Percentiles rank a stretch among this genome's conserved stretches.
Conservation (phyloP, 2,329 filamentous ascomycete genomes). For the Hypoxylon sp. region DNA sequence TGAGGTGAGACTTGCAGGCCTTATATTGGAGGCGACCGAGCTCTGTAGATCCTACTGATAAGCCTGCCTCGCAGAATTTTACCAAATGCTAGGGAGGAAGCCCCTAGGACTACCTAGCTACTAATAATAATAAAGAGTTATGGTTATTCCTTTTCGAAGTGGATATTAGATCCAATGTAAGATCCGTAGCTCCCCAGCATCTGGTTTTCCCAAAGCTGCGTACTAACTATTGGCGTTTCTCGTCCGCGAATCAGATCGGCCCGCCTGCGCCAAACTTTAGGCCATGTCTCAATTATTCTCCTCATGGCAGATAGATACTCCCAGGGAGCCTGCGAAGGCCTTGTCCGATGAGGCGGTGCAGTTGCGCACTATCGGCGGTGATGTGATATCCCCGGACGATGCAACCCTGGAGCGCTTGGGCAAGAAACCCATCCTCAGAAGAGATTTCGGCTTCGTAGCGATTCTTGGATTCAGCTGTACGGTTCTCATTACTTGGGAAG, state of each 20-base stretch:
- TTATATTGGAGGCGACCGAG: background rate
- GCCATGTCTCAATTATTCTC: background rate
- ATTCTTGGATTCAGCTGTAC: slow-evolving; percentile 50
- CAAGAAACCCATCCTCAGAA: slow-evolving; percentile 45
- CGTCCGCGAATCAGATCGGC: background rate
- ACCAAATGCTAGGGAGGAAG: background rate
- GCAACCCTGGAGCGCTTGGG: background rate
- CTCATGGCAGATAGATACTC: background rate
- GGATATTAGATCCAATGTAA: background rate
- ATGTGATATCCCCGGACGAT: background rate
- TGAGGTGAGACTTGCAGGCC: background rate
- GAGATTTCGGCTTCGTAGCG: slow-evolving; percentile 47
- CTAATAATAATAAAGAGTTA: background rate
- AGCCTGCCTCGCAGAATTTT: background rate
- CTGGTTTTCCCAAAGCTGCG: background rate
- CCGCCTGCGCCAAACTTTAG: background rate
- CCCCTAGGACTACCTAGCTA: background rate
- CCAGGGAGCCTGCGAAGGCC: background rate
- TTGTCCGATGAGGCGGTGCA: background rate
- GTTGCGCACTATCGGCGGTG: slow-evolving; percentile 2
- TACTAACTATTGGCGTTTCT: background rate
- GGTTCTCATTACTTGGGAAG: slow-evolving; percentile 49
- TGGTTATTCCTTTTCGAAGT: background rate
- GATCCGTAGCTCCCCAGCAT: background rate
- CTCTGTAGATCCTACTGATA: background rate